A percentile compares a stretch with the other conserved stretches of the same genome.
phyloP scores from a whole-genome alignment of 2,329 filamentous ascomycete species.

The Colletotrichum kahawae region DNA sequence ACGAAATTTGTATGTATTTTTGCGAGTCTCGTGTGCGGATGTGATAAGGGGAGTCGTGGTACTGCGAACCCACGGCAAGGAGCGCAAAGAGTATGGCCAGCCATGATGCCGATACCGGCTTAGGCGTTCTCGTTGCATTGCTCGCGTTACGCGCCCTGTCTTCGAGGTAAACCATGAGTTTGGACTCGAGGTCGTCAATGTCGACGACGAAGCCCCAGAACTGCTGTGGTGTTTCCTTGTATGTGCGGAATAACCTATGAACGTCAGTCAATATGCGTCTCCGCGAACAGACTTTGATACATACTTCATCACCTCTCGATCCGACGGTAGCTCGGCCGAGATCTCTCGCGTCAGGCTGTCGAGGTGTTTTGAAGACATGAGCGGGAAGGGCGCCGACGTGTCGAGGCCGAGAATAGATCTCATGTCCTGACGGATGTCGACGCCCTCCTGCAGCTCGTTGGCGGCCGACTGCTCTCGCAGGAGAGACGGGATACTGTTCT shows the following conservation, averaged over 20 bases:
- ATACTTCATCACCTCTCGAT: slow-evolving; percentile 71
- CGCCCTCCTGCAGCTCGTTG: slow-evolving; percentile 54
- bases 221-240: slow-evolving; percentile 70
- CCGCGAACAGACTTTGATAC: slow-evolving; percentile 27
- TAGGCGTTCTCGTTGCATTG: slow-evolving; percentile 48
- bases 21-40: slow-evolving; percentile 64
- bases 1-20: slow-evolving; percentile 67
- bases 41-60: slow-evolving; percentile 68
- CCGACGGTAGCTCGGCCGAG: slow-evolving; percentile 64
- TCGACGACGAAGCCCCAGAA: slow-evolving; percentile 74
- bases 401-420: slow-evolving; percentile 69
- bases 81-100: slow-evolving; percentile 70
- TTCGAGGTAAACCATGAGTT: slow-evolving; percentile 69
- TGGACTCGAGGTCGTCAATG: slow-evolving; percentile 68
- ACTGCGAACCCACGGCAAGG: slow-evolving; percentile 69
- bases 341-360: slow-evolving; percentile 66
- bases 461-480: slow-evolving; percentile 64
- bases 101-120: slow-evolving; percentile 67
- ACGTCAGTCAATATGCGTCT: slow-evolving; percentile 1
- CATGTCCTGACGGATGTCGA: slow-evolving; percentile 69
- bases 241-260: slow-evolving; percentile 64
- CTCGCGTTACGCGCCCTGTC: slow-evolving; percentile 64
- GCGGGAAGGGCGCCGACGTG: slow-evolving; percentile 69
- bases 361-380: slow-evolving; percentile 69
- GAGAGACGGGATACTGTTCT: slow-evolving; percentile 72